phyloP scores from a whole-genome alignment of 2,329 filamentous ascomycete genomes.

The Fusarium nurragi region DNA sequence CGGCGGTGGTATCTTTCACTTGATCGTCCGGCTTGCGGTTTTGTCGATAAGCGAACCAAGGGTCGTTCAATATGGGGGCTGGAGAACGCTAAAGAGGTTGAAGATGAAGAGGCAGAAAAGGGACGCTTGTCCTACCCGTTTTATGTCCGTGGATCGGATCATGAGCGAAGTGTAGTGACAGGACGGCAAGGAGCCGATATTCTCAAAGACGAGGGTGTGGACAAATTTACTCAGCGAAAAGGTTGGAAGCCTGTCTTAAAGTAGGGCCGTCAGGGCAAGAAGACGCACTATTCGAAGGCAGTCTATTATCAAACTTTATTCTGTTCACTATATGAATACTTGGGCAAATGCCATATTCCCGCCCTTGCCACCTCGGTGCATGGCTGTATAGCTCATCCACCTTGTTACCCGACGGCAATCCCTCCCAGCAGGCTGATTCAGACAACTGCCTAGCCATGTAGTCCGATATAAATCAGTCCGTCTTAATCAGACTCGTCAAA shows the following conservation, averaged over 20 bases:
- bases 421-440: constrained; percentile 6
- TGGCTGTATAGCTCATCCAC: constrained; percentile 30
- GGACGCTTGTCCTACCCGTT: constrained; percentile 63
- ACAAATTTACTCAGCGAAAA: constrained; percentile 64
- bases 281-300: background rate
- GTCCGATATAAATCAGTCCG: constrained; percentile 14
- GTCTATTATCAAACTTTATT: constrained; percentile 17
- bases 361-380: constrained; percentile 10
- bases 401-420: constrained; percentile 9
- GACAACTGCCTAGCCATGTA: constrained; percentile 3
- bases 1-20: constrained; percentile 72
- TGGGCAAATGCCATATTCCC: constrained; percentile 13
- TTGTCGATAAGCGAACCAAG: constrained; percentile 52
- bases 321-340: constrained; percentile 28
- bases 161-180: constrained; percentile 74
- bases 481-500: constrained; percentile 39
- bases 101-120: background rate
- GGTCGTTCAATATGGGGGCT: constrained; percentile 24
- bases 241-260: constrained; percentile 65
- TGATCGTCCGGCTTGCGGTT: constrained; percentile 68
- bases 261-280: constrained; percentile 18
- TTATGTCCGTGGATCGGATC: constrained; percentile 66
- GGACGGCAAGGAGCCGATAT: constrained; percentile 68
- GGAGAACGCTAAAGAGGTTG: background rate
- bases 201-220: constrained; percentile 68